Base-by-base conservation (phyloP, 176 grass and related monocot genomes). In the Puccinellia tenuiflora region DNA sequence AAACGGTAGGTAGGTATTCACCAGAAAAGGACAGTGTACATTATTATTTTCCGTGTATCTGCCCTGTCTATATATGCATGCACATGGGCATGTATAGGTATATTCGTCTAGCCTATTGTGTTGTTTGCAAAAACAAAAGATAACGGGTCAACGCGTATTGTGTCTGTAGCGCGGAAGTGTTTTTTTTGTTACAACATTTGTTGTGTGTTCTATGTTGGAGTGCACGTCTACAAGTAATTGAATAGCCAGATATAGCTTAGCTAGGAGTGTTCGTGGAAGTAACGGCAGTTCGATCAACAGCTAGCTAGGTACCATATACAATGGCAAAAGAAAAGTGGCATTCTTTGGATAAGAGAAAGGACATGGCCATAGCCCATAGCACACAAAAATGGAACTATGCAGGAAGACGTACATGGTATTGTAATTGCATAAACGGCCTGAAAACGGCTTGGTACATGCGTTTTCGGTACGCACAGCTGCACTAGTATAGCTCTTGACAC, bases 11-110 rank as follows among this genome's bases (percentile, higher is more conserved):
- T 87, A 81, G 84, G 84, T 89, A 72, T 73, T 55, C 61, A 72
- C 53, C 28, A 71, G 84, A 90, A 84, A 87, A 77, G 18, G 83
- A 87, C 80, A 30, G 46, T 77, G 64, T 48, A 35, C 66, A 52
- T 11, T 81, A 12, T 4, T 21, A n/a, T n/a, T 56, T 38, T 40
- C 35, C 40, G 10, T 3, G 35, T 13, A 39, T 39, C 64, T 12
- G 7, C n/a, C n/a, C n/a, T n/a, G n/a, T n/a, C 7, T 35, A 30
- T 2, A 35, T 16, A 16, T 0, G 4, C 33, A n/a, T 67, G 9
- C 4, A n/a, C 4, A 5, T 10, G 10, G 18, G 38, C 18, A 66
- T 0, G 33, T n/a, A 67, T 37, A n/a, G 3, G 53, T 5, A 33
- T 33, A 20, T 33, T 6, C 20, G 18, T 40, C 40, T 39, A 70